Evolutionary conservation across 176 grass and related monocot genomes (phyloP), one percentile per base, ranked within the genome.

Genomic region (Cocos nucifera): DNA sequence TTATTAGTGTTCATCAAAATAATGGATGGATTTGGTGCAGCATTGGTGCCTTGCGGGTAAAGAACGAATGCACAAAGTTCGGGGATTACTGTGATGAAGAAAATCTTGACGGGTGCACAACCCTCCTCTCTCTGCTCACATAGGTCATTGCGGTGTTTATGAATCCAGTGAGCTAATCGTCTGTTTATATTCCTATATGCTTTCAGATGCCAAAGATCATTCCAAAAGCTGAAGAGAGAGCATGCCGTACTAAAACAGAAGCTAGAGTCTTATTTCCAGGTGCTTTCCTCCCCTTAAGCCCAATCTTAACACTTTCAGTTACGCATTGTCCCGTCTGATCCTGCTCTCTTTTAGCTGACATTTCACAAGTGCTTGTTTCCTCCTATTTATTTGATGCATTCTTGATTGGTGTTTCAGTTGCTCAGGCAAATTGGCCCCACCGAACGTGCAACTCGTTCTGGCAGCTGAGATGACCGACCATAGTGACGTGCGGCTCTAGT

Each of bases 191-290:
- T 4, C 21, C 2, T 51, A 17, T 8, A n/a, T 57, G 50, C 39
- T 39, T 59, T 49, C 65, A 89, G 86, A 81, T 89, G 86, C 78
- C 66, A 63, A 28, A 72, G 62, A 69, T 89, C 86, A 49, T 66
- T 89, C 27, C 81, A 81, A 64, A 89, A 81, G 78, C 67, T 89
- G 62, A 89, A 85, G 74, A 78, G 78, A 58, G 86, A 81, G 74
- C 77, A 85, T 18, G 70, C 74, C 22, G 65, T 62, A 63, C 68
- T 89, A 63, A 89, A 73, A 64, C 74, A 85, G 62, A 89, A 81
- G 74, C 54, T 89, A 74, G 74, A 89, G 63, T 57, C 70, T 48
- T 89, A 89, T 61, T 89, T 84, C 71, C 86, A 89, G 78, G 86
- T 85, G 49, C 4, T 21, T 14, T 44, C 22, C 6, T 18, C 6